These are phyloP conservation scores for Ogataea thermomethanolica DNA, from an alignment of 805 yeast genomes.

Conservation along the genomic window DNA sequence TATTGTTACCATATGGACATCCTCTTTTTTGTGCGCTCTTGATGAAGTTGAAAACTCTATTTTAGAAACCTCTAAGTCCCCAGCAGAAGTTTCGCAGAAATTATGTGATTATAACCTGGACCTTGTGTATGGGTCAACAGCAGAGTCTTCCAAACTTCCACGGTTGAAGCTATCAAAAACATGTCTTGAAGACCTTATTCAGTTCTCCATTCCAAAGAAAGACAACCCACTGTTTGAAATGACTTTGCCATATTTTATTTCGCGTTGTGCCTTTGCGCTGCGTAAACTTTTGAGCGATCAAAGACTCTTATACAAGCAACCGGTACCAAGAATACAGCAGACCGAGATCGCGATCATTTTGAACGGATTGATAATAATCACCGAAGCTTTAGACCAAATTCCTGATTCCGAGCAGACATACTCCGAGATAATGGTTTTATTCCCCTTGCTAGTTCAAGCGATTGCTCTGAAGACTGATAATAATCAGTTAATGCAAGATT, in stretches of 20 bases:
- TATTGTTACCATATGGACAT: constrained; percentile 49
- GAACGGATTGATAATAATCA: constrained; percentile 36
- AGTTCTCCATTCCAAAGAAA: constrained; percentile 33
- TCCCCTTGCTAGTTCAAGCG: constrained; percentile 25
- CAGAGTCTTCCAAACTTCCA: constrained; percentile 40
- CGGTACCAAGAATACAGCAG: constrained; percentile 63
- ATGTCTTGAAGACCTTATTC: constrained; percentile 54
- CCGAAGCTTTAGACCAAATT: constrained; percentile 4
- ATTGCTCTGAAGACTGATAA: constrained; percentile 13
- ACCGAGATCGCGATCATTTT: constrained; percentile 53
- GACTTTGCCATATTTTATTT: constrained; percentile 47
- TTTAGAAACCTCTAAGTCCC: constrained; percentile 22
- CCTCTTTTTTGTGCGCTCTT: constrained; percentile 56
- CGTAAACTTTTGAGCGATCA: constrained; percentile 63
- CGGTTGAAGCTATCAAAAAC: constrained; percentile 48
- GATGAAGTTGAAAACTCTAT: constrained; percentile 48
- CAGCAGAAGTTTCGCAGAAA: constrained; percentile 34
- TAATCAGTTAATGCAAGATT: constrained; percentile 11
- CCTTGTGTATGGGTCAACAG: constrained; percentile 62
- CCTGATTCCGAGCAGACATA: constrained; percentile 1
- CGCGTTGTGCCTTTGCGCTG: constrained; percentile 58
- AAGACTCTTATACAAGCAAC: constrained; percentile 54
- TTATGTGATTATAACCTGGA: constrained; percentile 43
- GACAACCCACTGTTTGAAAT: constrained; percentile 22
- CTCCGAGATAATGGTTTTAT: constrained; percentile 14